Base-by-base conservation (phyloP, 1,284 basidiomycete genomes). In the Microbotryum lychnidis-dioicae region DNA sequence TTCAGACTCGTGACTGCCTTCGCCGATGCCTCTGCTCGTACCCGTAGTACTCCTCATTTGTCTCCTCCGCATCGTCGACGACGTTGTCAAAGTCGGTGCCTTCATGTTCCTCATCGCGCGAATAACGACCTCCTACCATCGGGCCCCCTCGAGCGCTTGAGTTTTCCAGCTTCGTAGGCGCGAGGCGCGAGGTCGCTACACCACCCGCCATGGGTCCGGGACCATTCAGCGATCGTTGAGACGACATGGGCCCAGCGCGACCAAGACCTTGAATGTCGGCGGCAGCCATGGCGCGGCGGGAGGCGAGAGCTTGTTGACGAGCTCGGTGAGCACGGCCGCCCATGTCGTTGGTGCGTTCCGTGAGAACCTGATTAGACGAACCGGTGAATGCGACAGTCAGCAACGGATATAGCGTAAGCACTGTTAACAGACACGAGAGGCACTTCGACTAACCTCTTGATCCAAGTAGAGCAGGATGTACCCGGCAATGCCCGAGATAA, bases 361-460 rank as follows among this genome's bases (percentile, higher is more conserved):
- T 66, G 3, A 66, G 54, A 42, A 58, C 64, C 64, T 65, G 51
- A 4, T 6, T 16, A 33, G 12, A 42, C 6, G 31, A 9, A 8
- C 31, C 31, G 9, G 9, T 31, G 2, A 9, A 31, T 2, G 31
- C 31, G 31, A 31, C 31, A 10, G 29, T 10, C 16, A 44, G 9
- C 21, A 23, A 33, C 21, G 18, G 50, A 51, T 48, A 16, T 27
- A 37, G 27, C 33, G n/a, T 27, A 54, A 49, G 21, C 14, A 31
- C 51, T 33, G 29, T 4, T 49, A 21, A 18, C 16, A 18, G 4
- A 10, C 3, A 16, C 23, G 25, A 9, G 3, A 6, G 23, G 29
- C 18, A 52, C 42, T 21, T n/a, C 29, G 23, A 67, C 76, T 58
- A 68, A 88, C 87, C 84, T 76, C 75, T 61, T 76, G 75, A 50